phyloP scores from a whole-genome alignment of 163 green algal genomes.

The Chlamydomonas reinhardtii region DNA sequence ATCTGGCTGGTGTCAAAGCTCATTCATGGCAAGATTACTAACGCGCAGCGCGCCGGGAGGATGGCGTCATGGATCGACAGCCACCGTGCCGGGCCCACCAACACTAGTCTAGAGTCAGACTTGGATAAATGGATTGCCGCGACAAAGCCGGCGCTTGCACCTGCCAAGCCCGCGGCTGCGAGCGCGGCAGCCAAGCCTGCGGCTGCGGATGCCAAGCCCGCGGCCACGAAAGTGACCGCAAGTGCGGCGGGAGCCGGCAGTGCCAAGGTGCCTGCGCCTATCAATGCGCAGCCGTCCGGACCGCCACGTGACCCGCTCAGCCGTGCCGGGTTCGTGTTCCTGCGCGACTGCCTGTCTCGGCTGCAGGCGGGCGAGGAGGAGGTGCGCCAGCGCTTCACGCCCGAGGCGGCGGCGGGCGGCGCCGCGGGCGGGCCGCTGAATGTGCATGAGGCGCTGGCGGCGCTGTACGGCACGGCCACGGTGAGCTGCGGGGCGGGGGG shows the following conservation, averaged over 20 bases:
- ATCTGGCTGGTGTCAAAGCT: constrained; percentile 5
- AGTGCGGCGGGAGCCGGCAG: too few species aligned
- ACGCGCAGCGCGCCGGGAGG: neutral
- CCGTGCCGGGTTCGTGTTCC: constrained; percentile 12
- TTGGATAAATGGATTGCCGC: neutral
- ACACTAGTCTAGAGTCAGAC: neutral
- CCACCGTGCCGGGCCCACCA: neutral
- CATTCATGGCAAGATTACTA: neutral
- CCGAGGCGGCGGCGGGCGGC: too few species aligned
- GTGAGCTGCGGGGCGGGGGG: too few species aligned
- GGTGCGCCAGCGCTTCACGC: neutral
- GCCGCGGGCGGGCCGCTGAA: neutral
- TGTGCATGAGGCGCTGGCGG: neutral
- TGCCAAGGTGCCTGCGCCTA: neutral
- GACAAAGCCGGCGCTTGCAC: neutral
- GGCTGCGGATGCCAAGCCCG: neutral
- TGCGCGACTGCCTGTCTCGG: constrained; percentile 17
- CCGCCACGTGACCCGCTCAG: neutral
- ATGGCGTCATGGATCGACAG: neutral
- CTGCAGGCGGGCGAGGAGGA: neutral
- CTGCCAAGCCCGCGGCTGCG: neutral
- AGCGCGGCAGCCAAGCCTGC: too few species aligned
- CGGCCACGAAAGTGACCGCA: neutral
- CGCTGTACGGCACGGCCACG: constrained; percentile 19
- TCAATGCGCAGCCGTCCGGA: too few species aligned